Evolutionary conservation across 140 eudicot genomes (phyloP).

Genomic region (Stevia rebaudiana): DNA sequence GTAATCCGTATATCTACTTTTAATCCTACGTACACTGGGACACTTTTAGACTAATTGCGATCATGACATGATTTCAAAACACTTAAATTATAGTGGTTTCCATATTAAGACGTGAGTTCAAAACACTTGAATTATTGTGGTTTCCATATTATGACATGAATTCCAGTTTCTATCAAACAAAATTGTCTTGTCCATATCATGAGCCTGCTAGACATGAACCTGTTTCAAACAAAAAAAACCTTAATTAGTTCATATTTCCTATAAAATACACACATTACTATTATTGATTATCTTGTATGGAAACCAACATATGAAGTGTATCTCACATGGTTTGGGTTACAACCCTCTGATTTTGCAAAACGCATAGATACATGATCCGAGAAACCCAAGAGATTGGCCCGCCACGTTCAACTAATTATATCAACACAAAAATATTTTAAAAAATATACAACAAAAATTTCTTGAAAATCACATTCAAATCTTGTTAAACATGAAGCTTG

Average conservation of each 20-base stretch:
- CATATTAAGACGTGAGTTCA: neutral
- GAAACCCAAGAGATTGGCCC: constrained; percentile 73
- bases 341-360: constrained; percentile 59
- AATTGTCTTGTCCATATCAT: constrained; percentile 21
- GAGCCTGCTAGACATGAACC: constrained; percentile 13
- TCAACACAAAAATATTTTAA: neutral
- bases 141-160: neutral
- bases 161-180: constrained; percentile 10
- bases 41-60: no score
- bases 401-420: constrained; percentile 55
- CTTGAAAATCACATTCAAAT: neutral
- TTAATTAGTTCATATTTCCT: neutral
- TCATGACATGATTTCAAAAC: neutral
- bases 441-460: neutral
- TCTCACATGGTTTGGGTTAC: constrained; percentile 19
- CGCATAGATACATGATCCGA: constrained; percentile 73
- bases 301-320: neutral
- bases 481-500: neutral
- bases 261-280: neutral
- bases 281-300: constrained; percentile 1
- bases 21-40: no score
- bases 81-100: neutral
- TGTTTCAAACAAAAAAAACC: constrained; percentile 11
- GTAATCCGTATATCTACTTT: no score
- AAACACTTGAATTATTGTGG: neutral